Percentiles rank a stretch among this genome's conserved stretches.
Evolutionary conservation across 108 stramenopile species (phyloP).

Genomic region (Pseudonitzschia pungens): DNA sequence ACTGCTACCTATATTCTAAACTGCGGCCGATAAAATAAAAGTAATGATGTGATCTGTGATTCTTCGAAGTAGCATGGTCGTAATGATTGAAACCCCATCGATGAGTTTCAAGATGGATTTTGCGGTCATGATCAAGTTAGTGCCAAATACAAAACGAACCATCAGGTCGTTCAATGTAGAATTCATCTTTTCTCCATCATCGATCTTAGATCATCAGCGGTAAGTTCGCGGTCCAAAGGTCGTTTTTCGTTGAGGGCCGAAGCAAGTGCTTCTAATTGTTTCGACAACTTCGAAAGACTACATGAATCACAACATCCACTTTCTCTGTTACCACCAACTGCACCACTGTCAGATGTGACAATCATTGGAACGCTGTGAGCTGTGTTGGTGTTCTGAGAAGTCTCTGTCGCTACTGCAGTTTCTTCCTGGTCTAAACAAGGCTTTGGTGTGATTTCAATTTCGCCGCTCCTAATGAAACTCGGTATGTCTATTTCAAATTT

Average conservation of each 20-base stretch:
- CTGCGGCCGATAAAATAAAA: no score
- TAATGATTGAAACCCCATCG: background rate
- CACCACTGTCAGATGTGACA: no score
- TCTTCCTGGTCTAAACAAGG: constrained; percentile 19
- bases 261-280: constrained; percentile 36
- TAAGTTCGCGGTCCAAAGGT: constrained; percentile 3
- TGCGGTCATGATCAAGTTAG: background rate
- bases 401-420: background rate
- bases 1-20: no score
- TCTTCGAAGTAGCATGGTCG: no score
- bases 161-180: background rate
- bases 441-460: constrained; percentile 30
- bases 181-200: constrained; percentile 35
- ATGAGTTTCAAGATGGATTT: background rate
- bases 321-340: no score
- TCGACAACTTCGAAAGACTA: constrained; percentile 14
- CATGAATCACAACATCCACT: background rate
- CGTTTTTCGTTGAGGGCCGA: constrained; percentile 31
- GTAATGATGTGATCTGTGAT: no score
- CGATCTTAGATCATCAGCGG: constrained; percentile 65
- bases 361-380: no score
- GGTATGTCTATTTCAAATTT: constrained; percentile 33
- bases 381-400: background rate
- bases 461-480: constrained; percentile 36
- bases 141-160: background rate